These are phyloP conservation scores for Pontederia crassipes DNA, from an alignment of 176 grass and related monocot species.

Conservation along the genomic window DNA sequence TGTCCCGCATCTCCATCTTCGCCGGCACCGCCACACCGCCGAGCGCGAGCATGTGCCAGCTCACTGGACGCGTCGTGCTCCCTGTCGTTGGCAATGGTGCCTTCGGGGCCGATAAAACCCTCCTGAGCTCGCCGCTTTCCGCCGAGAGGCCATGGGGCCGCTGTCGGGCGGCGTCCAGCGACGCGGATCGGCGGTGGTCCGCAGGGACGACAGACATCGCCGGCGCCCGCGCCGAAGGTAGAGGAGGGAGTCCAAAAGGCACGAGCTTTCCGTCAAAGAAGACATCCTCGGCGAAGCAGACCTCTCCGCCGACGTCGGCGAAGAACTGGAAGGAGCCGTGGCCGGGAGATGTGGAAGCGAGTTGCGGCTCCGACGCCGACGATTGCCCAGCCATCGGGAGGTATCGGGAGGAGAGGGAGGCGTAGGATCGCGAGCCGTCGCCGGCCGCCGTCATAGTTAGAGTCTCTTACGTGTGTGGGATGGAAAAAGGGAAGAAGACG, in stretches of 20 bases:
- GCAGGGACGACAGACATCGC: background rate
- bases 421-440: no score
- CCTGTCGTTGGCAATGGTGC: background rate
- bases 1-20: conserved; percentile 63
- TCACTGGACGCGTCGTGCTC: conserved; percentile 8
- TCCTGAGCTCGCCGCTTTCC: background rate
- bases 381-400: no score
- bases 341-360: background rate
- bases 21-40: conserved; percentile 45
- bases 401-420: no score
- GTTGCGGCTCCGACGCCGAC: no score
- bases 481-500: no score
- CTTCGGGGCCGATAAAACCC: background rate
- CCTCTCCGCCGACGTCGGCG: background rate
- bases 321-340: conserved; percentile 19
- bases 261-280: conserved; percentile 21
- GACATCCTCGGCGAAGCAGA: conserved; percentile 24
- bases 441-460: no score
- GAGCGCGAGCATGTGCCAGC: conserved; percentile 45
- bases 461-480: no score
- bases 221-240: background rate
- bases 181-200: background rate
- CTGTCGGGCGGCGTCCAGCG: background rate
- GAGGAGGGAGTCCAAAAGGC: conserved; percentile 18
- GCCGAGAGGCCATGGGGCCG: background rate